A percentile compares a stretch with the other conserved stretches of the same genome.
Evolutionary conservation across 163 green algal species (phyloP).

Genomic region (Picocystis sp.): DNA sequence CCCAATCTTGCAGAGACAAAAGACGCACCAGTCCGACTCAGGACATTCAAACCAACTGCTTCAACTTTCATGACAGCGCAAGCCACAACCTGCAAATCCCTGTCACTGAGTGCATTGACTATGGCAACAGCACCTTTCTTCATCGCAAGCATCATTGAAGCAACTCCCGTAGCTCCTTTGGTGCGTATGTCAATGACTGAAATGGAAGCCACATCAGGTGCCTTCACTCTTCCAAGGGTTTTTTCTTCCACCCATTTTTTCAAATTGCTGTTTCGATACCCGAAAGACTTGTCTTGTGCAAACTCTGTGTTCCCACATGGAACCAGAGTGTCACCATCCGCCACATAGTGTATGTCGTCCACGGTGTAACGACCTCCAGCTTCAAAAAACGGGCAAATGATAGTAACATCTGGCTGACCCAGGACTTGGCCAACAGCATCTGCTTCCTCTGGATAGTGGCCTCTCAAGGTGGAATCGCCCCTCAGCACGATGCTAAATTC

Average conservation of each 20-base stretch:
- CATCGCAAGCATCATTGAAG: slow-evolving; percentile 5
- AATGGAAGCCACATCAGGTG: slow-evolving; percentile 11
- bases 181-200: slow-evolving; percentile 13
- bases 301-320: slow-evolving; percentile 12
- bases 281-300: slow-evolving; percentile 22
- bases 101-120: slow-evolving; percentile 19
- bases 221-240: slow-evolving; percentile 8
- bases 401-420: slow-evolving; percentile 10
- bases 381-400: slow-evolving; percentile 25
- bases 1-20: slow-evolving; percentile 20
- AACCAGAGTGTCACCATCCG: slow-evolving; percentile 14
- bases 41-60: background rate
- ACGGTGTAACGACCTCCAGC: slow-evolving; percentile 21
- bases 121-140: slow-evolving; percentile 14
- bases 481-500: slow-evolving; percentile 18
- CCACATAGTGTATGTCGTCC: slow-evolving; percentile 22
- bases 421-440: slow-evolving; percentile 15
- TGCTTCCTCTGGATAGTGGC: slow-evolving; percentile 23
- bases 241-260: slow-evolving; percentile 22
- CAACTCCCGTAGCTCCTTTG: slow-evolving; percentile 6
- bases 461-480: slow-evolving; percentile 22
- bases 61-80: slow-evolving; percentile 8
- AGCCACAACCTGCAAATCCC: slow-evolving; percentile 17
- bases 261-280: slow-evolving; percentile 15
- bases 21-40: slow-evolving; percentile 15